Percentiles rank a stretch among this genome's conserved stretches.
These are phyloP conservation scores for Bryopsis sp. DNA, from an alignment of 139 green algal species.

Conservation along the genomic window DNA sequence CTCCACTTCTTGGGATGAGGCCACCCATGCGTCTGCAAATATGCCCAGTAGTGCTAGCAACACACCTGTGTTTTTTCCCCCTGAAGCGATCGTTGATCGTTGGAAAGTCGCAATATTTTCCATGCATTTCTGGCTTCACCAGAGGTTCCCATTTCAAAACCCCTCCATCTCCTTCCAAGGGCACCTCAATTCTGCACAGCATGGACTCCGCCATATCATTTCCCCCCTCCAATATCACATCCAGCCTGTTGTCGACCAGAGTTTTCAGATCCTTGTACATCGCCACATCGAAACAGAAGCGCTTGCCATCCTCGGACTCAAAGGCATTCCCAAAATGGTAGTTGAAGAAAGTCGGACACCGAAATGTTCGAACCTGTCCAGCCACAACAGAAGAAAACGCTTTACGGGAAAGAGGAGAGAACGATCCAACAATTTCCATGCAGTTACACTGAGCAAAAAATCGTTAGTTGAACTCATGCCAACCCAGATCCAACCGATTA, in stretches of 20 bases:
- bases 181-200: background rate
- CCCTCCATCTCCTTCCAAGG: background rate
- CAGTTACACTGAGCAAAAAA: background rate
- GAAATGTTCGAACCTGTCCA: conserved; percentile 28
- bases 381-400: background rate
- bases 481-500: background rate
- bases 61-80: conserved; percentile 13
- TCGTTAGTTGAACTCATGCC: background rate
- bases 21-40: too few relatives aligned
- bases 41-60: too few relatives aligned
- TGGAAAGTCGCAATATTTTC: conserved; percentile 43
- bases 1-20: too few relatives aligned
- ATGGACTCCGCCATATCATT: background rate
- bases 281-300: conserved; percentile 47
- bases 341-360: conserved; percentile 45
- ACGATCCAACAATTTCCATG: background rate
- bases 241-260: conserved; percentile 37
- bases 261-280: conserved; percentile 51
- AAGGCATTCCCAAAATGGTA: conserved; percentile 70
- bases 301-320: conserved; percentile 26
- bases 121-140: too few relatives aligned
- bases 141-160: background rate
- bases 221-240: conserved; percentile 5
- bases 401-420: background rate
- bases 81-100: conserved; percentile 30